A percentile compares a stretch with the other conserved stretches of the same genome.
Evolutionary conservation across 2,329 filamentous ascomycete species (phyloP).

Genomic region (Cladophialophora chaetospira): DNA sequence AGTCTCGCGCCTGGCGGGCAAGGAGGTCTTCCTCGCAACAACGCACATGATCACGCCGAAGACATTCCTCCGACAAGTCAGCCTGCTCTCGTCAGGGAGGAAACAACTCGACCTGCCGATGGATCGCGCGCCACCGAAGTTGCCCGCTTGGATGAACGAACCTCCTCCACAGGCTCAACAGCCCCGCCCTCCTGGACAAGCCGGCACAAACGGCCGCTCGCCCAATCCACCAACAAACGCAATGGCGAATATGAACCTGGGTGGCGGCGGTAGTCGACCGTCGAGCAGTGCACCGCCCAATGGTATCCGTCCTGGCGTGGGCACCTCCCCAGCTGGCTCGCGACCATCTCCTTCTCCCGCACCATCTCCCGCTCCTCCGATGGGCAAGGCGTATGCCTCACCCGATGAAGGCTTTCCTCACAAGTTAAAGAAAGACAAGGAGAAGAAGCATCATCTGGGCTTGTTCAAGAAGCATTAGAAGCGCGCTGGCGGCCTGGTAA

Average conservation of each 20-base stretch:
- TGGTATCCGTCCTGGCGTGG: conserved; percentile 33
- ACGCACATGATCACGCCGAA: conserved; percentile 90
- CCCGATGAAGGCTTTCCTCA: conserved; percentile 21
- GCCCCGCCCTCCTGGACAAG: conserved; percentile 23
- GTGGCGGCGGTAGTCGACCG: conserved; percentile 5
- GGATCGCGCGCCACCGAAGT: conserved; percentile 76
- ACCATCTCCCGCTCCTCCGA: conserved; percentile 55
- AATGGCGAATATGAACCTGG: conserved; percentile 32
- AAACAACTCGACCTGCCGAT: conserved; percentile 76
- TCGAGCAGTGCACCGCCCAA: conserved; percentile 34
- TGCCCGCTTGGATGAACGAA: conserved; percentile 77
- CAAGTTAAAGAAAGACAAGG: conserved; percentile 62
- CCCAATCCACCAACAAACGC: conserved; percentile 26
- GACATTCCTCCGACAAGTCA: conserved; percentile 79
- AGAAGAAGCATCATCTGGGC: conserved; percentile 58
- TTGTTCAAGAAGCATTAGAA: conserved; percentile 33
- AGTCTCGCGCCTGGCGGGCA: conserved; percentile 68
- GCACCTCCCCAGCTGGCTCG: conserved; percentile 1
- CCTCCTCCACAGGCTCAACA: conserved; percentile 46
- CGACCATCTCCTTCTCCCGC: conserved; percentile 11
- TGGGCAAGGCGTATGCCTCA: conserved; percentile 28
- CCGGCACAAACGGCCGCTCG: conserved; percentile 23
- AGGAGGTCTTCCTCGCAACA: conserved; percentile 84
- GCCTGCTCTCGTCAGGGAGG: conserved; percentile 74
- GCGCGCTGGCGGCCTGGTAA: conserved; percentile 2